These are phyloP conservation scores for Trichoderma polysporum DNA, from an alignment of 2,329 filamentous ascomycete species.

Conservation along the genomic window DNA sequence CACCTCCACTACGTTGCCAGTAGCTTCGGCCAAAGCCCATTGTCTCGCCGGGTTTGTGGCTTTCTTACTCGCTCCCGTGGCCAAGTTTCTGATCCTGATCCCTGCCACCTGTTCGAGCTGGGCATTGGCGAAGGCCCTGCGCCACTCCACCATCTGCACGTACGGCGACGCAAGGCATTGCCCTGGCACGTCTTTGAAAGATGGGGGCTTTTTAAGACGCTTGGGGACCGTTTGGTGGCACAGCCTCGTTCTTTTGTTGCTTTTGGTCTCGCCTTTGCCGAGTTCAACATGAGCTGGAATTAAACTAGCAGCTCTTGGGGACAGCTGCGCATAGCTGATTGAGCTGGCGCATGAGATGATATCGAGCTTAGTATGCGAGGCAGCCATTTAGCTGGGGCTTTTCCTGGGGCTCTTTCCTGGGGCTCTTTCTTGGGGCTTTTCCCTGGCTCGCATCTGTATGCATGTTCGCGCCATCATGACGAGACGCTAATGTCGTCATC, in stretches of 20 bases:
- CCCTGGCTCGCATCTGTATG: neutral
- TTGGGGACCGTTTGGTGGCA: neutral
- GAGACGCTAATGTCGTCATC: slow-evolving; percentile 18
- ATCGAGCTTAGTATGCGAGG: neutral
- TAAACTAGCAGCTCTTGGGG: neutral
- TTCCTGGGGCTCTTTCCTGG: neutral
- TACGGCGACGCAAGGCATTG: slow-evolving; percentile 9
- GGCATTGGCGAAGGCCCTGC: slow-evolving; percentile 2
- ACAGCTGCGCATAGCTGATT: too few relatives aligned
- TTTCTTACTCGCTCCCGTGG: slow-evolving; percentile 6
- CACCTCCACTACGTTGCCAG: neutral
- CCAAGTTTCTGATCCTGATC: slow-evolving; percentile 16
- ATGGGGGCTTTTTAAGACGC: neutral
- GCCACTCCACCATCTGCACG: slow-evolving; percentile 18
- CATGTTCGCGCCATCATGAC: neutral
- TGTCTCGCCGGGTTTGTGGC: neutral
- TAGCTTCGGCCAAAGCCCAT: neutral
- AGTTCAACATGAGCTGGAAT: neutral
- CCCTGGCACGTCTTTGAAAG: neutral
- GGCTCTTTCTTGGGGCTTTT: neutral
- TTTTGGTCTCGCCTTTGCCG: neutral
- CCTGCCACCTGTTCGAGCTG: neutral
- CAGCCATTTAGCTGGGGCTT: neutral
- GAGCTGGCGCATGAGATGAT: neutral
- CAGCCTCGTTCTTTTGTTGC: neutral